phyloP scores from a whole-genome alignment of 169 alveolate genomes.

The Cryptosporidium xiaoi region DNA sequence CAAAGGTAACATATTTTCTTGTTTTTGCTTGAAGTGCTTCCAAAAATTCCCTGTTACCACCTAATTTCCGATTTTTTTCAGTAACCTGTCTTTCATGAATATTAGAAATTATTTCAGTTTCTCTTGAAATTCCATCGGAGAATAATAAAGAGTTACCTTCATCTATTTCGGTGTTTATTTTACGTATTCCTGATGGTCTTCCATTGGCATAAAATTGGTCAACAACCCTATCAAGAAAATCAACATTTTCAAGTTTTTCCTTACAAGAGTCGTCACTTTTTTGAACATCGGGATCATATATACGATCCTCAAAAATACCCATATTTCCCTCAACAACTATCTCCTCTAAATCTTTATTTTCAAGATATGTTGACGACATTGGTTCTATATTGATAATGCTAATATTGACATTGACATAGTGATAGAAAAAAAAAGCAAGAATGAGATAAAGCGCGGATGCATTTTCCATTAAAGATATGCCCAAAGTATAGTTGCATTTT shows the following conservation, averaged over 20 bases:
- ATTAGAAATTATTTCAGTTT: constrained; percentile 25
- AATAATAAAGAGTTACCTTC: constrained; percentile 43
- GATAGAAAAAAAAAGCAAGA: neutral
- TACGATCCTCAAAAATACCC: constrained; percentile 70
- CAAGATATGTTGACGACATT: neutral
- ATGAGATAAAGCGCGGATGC: constrained; percentile 18
- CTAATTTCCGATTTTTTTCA: constrained; percentile 15
- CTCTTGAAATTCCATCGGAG: constrained; percentile 14
- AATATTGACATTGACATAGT: neutral
- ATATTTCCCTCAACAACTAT: constrained; percentile 62
- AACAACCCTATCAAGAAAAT: constrained; percentile 67
- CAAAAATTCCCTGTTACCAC: constrained; percentile 67
- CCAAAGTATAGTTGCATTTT: constrained; percentile 44
- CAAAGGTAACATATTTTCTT: constrained; percentile 68
- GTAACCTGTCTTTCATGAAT: constrained; percentile 13
- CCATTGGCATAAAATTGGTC: constrained; percentile 65
- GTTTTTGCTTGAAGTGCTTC: constrained; percentile 69
- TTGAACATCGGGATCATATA: constrained; percentile 49
- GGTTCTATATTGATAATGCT: too few species aligned
- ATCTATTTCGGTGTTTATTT: constrained; percentile 14
- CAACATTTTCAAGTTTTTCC: constrained; percentile 33
- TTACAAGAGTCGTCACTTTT: constrained; percentile 30
- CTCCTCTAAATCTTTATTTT: constrained; percentile 41
- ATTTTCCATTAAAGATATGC: constrained; percentile 40
- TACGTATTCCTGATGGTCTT: constrained; percentile 37